Base-by-base conservation (phyloP, 2,329 filamentous ascomycete species). In the Beauveria brongniartii region DNA sequence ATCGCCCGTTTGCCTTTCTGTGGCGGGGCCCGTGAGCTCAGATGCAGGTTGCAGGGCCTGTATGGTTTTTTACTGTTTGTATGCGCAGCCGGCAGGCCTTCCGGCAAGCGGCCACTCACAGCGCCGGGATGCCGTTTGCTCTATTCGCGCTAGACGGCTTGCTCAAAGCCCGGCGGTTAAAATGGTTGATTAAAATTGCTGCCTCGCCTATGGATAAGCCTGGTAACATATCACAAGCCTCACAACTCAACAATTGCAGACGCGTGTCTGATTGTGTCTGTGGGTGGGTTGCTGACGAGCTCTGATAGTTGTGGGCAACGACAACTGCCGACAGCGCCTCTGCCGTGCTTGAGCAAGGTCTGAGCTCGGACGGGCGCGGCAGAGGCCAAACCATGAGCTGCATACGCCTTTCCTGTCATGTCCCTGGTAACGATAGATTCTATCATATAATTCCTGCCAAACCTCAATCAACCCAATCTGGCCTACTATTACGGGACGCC, bases 61-160 rank as follows among this genome's bases (percentile, higher is more conserved):
- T 51, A 46, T 58, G 55, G 55, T 37, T 40, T 48, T 58, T 46
- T 58, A 46, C 50, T 34, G 55, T 47, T 48, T 48, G 54, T 7
- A 28, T 26, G 28, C n/a, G 44, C 55, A 58, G 44, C 44, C 7
- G 34, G n/a, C 55, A 22, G 44, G 43, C 53, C 30, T 44, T 4
- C 28, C 18, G 22, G 9, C 12, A 6, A 16, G 34, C 12, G 48
- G 26, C 56, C 56, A 59, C 48, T 59, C 56, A 59, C 48, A 46
- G 26, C 26, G 26, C 48, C 12, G 12, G 28, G 37, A 34, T 8
- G 40, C 34, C 12, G 28, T 43, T 50, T 58, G 44, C 30, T 5
- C 5, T 16, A 5, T 10, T 37, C 5, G 34, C 34, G 34, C 34
- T 16, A 37, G 34, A 37, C 5, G 34, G 12, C 10, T 14, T 37